Conservation (phyloP, 179 eudicot genomes). For the Drosera spatulata region DNA sequence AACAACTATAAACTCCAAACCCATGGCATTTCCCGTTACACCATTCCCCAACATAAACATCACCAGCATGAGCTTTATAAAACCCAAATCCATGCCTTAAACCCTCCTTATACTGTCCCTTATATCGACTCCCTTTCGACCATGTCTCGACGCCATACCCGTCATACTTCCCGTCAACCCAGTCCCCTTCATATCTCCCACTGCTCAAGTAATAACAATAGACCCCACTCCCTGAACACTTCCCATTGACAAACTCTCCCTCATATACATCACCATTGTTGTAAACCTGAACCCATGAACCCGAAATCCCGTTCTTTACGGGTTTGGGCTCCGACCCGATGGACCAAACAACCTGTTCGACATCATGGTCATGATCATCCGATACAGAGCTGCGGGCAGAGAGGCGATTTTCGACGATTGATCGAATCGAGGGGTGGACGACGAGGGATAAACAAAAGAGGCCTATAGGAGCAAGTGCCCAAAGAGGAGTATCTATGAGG, state of each 20-base stretch:
- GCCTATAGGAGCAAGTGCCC: conserved; percentile 18
- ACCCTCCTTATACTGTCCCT: conserved; percentile 73
- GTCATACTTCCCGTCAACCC: conserved; percentile 78
- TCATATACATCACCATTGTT: conserved; percentile 71
- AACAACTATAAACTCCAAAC: conserved; percentile 65
- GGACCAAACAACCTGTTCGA: conserved; percentile 3
- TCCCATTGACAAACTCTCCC: conserved; percentile 64
- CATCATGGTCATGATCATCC: not conserved
- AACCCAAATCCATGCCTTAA: conserved; percentile 77
- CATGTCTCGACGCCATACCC: conserved; percentile 88
- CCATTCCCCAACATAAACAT: conserved; percentile 73
- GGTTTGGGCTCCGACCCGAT: conserved; percentile 12
- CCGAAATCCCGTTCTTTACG: not conserved
- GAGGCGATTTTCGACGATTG: conserved; percentile 7
- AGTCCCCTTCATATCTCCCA: conserved; percentile 85
- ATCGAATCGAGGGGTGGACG: conserved; percentile 4
- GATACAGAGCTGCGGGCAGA: conserved; percentile 6
- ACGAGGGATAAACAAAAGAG: conserved; percentile 12
- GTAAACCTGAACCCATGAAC: conserved; percentile 43
- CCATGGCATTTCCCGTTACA: conserved; percentile 84
- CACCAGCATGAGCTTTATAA: conserved; percentile 65
- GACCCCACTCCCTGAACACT: conserved; percentile 69
- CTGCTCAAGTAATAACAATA: conserved; percentile 46
- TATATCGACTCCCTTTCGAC: conserved; percentile 71
- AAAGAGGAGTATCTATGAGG: conserved; percentile 12